Base-by-base conservation (phyloP, 805 yeast species). In the Zygoascus bituminiphila region DNA sequence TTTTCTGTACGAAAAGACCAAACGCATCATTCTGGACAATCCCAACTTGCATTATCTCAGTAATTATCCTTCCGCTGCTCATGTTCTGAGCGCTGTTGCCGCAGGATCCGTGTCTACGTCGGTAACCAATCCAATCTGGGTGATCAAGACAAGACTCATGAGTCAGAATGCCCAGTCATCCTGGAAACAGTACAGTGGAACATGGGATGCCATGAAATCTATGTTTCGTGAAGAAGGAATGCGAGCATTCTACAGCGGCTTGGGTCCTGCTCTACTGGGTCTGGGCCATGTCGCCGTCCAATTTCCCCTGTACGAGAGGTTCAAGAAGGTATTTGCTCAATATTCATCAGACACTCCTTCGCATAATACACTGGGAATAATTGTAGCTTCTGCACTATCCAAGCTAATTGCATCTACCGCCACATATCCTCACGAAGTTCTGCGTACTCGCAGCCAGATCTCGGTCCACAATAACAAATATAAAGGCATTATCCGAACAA, bases 111-210 rank as follows among this genome's bases (percentile, higher is more conserved):
- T 82, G 6, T 84, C 95, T 1, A 84, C 98, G 0, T 72, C 87
- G 9, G 64, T 81, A 7, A 91, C 96, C 0, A 93, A 93, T 63
- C 98, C 98, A 9, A 86, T 91, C 12, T 93, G 98, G 98, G 98
- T 93, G 41, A 89, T 93, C 25, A 93, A 93, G 63, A 93, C 98
- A 1, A 72, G 98, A 59, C 69, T 93, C 45, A 93, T 93, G 98
- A 72, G 89, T 1, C 73, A 65, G 58, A 57, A 56, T 44, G 48
- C 42, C 3, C 47, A 52, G 50, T 56, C 68, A 10, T 57, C 70
- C 5, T 46, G 64, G 15, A 66, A 68, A 65, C 63, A 76, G 60
- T 88, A 93, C 62, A 76, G 67, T 17, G 88, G 94, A 14, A 86
- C 97, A 0, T 47, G 82, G 36, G 91, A 91, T 63, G 97, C 98